A percentile compares a stretch with the other conserved stretches of the same genome.
These are phyloP conservation scores for Termitomyces sp. DNA, from an alignment of 768 basidiomycete genomes.

Conservation along the genomic window DNA sequence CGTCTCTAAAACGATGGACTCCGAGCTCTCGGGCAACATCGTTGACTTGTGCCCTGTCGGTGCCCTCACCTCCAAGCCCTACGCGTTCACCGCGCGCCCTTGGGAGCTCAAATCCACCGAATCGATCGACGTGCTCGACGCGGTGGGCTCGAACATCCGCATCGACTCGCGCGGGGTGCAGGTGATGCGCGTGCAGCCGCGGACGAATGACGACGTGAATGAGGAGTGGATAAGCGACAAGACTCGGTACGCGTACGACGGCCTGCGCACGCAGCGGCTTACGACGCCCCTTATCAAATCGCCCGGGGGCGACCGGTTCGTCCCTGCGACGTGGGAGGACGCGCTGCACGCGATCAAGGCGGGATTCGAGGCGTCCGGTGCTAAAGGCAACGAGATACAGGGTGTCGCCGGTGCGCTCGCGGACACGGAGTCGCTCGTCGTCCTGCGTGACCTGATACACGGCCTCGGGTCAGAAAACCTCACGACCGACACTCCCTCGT, in stretches of 20 bases:
- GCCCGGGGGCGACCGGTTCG: slow-evolving; percentile 77
- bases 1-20: slow-evolving; percentile 96
- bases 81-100: slow-evolving; percentile 94
- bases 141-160: slow-evolving; percentile 94
- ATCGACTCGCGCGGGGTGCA: slow-evolving; percentile 93
- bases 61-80: slow-evolving; percentile 96
- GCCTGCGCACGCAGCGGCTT: slow-evolving; percentile 91
- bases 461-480: slow-evolving; percentile 94
- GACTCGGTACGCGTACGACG: slow-evolving; percentile 95
- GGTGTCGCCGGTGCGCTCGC: slow-evolving; percentile 91
- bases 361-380: slow-evolving; percentile 80
- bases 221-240: slow-evolving; percentile 99
- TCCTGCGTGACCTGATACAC: slow-evolving; percentile 91
- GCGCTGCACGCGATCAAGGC: slow-evolving; percentile 75
- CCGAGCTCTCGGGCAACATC: slow-evolving; percentile 96
- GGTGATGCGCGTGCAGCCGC: slow-evolving; percentile 96
- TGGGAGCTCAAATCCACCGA: slow-evolving; percentile 99
- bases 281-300: slow-evolving; percentile 88
- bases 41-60: slow-evolving; percentile 98
- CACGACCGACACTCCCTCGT: slow-evolving; percentile 55
- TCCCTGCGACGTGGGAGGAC: slow-evolving; percentile 87
- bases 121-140: slow-evolving; percentile 93
- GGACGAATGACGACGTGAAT: slow-evolving; percentile 96
- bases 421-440: slow-evolving; percentile 91
- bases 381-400: slow-evolving; percentile 89